phyloP scores from a whole-genome alignment of 192 early-diverging fungal species.

The Coemansia sp. region DNA sequence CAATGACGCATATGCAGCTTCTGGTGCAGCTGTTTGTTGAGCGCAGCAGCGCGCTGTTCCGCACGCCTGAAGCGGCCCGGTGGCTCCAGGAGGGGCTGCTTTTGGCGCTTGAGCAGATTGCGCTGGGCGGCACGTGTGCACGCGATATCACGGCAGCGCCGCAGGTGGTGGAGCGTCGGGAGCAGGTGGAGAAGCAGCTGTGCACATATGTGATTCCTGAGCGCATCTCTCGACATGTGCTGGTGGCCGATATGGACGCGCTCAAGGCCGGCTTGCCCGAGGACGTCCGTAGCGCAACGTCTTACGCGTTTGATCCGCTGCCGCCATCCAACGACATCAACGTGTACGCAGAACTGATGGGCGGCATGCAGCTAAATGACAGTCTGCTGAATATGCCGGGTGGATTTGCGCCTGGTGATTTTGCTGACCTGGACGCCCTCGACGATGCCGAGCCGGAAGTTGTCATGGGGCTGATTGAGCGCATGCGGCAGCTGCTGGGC shows the following conservation, averaged over 20 bases:
- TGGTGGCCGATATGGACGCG: constrained; percentile 44
- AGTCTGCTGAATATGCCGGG: constrained; percentile 25
- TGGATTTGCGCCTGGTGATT: constrained; percentile 18
- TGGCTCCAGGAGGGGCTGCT: constrained; percentile 56
- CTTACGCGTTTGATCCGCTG: constrained; percentile 51
- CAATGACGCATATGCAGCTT: constrained; percentile 58
- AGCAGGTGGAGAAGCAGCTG: constrained; percentile 16
- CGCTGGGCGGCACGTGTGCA: not conserved
- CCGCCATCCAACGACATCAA: constrained; percentile 42
- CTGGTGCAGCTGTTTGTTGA: constrained; percentile 73
- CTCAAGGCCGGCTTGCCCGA: constrained; percentile 45
- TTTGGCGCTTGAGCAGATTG: constrained; percentile 39
- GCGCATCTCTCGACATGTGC: constrained; percentile 47
- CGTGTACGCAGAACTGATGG: constrained; percentile 29
- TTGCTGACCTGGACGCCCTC: constrained; percentile 14
- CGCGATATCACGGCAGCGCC: not conserved
- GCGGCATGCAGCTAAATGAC: constrained; percentile 4
- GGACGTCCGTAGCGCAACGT: constrained; percentile 19
- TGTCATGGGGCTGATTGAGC: constrained; percentile 19
- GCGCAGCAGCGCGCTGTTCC: constrained; percentile 74
- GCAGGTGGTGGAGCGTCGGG: constrained; percentile 4
- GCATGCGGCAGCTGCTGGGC: constrained; percentile 9
- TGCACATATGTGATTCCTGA: constrained; percentile 45
- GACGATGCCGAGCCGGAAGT: constrained; percentile 9
- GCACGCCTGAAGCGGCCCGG: constrained; percentile 66